Base-by-base conservation (phyloP, 2,329 filamentous ascomycete species). In the Pseudogymnoascus sp. region DNA sequence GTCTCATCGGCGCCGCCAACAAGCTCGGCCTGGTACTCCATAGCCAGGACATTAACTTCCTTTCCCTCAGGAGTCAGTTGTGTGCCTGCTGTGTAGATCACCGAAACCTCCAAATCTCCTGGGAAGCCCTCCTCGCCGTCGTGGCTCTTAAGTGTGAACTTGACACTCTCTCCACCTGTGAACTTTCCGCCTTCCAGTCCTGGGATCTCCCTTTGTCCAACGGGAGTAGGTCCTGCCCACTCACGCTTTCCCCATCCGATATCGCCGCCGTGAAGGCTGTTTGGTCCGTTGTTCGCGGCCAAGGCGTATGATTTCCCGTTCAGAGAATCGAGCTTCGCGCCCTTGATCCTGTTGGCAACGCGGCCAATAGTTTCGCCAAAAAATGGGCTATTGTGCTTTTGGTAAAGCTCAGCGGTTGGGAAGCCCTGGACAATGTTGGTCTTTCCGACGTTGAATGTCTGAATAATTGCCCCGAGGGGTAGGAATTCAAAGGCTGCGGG, bases 311-410 rank as follows among this genome's bases (percentile, higher is more conserved):
- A 78, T 71, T 84, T 83, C 12, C 81, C 81, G 75, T 96, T 96
- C 69, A 97, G 77, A 61, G 80, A 81, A 68, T 86, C 77, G 73
- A 97, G 86, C 68, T 84, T 81, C 26, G 87, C 91, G 71, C 82
- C 80, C 64, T 85, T 83, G 73, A 96, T 86, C 64, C 93, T 88
- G 78, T 97, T 97, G 66, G 92, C 85, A 18, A 87, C 80, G 62
- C 86, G 90, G 63, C 95, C 95, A 74, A 97, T 96, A 51, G 91
- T 97, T 75, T 93, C 93, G 67, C 95, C 93, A 73, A 96, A 97
- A 79, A 86, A 93, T 1, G 90, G 86, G 10, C 76, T 79, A 77
- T 95, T 93, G 80, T 93, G 79, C 69, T 84, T 77, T 68, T 83
- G 83, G 78, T 97, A 97, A 66, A 87, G 84, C 51, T 89, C 85